Evolutionary conservation across 257 asterid genomes (phyloP).

Genomic region (Petrea volubilis): DNA sequence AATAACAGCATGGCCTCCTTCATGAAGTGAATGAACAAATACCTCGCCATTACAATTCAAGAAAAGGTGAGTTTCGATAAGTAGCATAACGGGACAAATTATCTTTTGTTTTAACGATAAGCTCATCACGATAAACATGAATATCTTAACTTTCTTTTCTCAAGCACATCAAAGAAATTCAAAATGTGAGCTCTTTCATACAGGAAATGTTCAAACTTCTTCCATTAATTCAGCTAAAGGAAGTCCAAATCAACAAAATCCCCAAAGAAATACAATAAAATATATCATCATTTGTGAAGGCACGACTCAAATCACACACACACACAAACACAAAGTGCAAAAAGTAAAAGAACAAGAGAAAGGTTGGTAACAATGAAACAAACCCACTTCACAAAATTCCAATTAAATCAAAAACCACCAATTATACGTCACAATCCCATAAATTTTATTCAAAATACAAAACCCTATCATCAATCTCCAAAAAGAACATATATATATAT

Average conservation of each 20-base stretch:
- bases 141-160: not conserved
- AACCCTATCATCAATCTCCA: not conserved
- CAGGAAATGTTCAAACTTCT: not conserved
- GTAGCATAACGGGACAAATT: not conserved
- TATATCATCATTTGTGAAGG: not conserved
- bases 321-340: not conserved
- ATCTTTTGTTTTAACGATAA: not conserved
- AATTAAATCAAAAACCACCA: not conserved
- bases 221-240: not conserved
- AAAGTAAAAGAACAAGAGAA: not conserved
- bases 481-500: not conserved
- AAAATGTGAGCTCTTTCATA: not conserved
- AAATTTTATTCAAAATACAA: not conserved
- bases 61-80: not conserved
- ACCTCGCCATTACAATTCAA: not conserved
- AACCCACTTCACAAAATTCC: constrained; percentile 19
- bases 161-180: not conserved
- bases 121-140: not conserved
- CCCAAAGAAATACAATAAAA: not conserved
- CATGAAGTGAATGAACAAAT: not conserved
- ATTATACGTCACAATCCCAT: constrained; percentile 7
- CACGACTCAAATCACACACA: not conserved
- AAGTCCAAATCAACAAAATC: not conserved
- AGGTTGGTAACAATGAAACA: not conserved
- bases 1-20: not conserved